Conservation (phyloP, 352 stramenopile species). For the Phytophthora niederhauseri region DNA sequence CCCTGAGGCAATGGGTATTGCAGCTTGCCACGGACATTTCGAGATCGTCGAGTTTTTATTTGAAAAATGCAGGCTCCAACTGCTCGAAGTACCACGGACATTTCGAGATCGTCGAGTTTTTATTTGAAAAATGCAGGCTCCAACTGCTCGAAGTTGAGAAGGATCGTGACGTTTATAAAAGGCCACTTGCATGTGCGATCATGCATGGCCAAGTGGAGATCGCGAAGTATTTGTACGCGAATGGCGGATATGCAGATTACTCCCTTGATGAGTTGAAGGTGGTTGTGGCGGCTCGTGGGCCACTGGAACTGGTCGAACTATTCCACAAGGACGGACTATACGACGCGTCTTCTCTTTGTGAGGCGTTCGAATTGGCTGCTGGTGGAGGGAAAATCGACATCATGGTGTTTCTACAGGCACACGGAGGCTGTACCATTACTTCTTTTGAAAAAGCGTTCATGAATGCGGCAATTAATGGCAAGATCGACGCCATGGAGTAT, state of each 20-base stretch:
- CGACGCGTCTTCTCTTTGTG: neutral
- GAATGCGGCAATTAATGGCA: neutral
- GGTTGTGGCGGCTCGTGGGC: neutral
- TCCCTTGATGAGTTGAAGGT: too few relatives aligned
- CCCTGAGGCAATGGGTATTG: slow-evolving; percentile 1
- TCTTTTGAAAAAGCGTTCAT: slow-evolving; percentile 3
- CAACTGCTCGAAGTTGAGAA: slow-evolving; percentile 6
- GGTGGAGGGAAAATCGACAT: neutral
- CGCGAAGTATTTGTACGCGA: slow-evolving; percentile 1
- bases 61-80: neutral
- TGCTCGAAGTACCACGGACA: slow-evolving; percentile 10
- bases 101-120: slow-evolving; percentile 11
- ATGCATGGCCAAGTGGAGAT: neutral
- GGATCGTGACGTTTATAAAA: neutral
- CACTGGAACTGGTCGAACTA: neutral
- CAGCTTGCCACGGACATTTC: neutral
- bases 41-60: slow-evolving; percentile 10
- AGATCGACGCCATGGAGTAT: slow-evolving; percentile 10
- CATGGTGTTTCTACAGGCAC: neutral
- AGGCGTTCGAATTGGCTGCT: neutral
- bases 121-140: neutral
- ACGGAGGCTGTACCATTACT: neutral
- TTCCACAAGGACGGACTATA: neutral
- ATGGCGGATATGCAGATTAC: too few relatives aligned
- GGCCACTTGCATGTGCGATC: slow-evolving; percentile 11